Evolutionary conservation across 1,139 yeast species (phyloP).

Genomic region (Pichia kudriavzevii): DNA sequence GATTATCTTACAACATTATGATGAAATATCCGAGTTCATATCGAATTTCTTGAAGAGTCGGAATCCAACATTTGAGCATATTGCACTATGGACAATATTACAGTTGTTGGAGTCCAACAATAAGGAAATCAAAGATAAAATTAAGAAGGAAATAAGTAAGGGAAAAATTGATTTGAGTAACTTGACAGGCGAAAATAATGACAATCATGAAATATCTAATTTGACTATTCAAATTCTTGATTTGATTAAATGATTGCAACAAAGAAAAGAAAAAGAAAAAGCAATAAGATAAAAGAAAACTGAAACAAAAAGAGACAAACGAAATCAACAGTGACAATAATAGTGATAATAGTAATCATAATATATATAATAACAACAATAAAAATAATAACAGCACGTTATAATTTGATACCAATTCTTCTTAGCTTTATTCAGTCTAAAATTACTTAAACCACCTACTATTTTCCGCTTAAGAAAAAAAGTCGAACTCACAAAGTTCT

Average conservation of each 20-base stretch:
- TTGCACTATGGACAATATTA: constrained; percentile 93
- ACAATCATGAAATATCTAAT: constrained; percentile 57
- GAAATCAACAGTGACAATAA: background rate
- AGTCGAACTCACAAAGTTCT: too few relatives aligned
- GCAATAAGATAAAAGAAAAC: background rate
- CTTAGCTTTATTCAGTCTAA: too few relatives aligned
- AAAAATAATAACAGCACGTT: too few relatives aligned
- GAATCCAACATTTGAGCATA: constrained; percentile 96
- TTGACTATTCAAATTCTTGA: constrained; percentile 70
- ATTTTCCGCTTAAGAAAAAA: too few relatives aligned
- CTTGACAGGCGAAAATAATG: constrained; percentile 34
- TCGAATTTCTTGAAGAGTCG: constrained; percentile 73
- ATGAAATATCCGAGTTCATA: constrained; percentile 82
- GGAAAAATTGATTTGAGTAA: constrained; percentile 27
- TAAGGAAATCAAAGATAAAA: constrained; percentile 53
- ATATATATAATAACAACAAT: too few relatives aligned
- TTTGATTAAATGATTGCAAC: constrained; percentile 21
- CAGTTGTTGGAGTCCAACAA: constrained; percentile 89
- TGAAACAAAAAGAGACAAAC: background rate
- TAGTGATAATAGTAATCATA: too few relatives aligned
- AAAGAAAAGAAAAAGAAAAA: background rate
- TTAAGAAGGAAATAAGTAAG: constrained; percentile 38
- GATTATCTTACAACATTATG: constrained; percentile 79
- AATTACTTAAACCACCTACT: too few relatives aligned
- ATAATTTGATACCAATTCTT: too few relatives aligned